phyloP scores from a whole-genome alignment of 805 yeast genomes.

The Metschnikowia rubicola region DNA sequence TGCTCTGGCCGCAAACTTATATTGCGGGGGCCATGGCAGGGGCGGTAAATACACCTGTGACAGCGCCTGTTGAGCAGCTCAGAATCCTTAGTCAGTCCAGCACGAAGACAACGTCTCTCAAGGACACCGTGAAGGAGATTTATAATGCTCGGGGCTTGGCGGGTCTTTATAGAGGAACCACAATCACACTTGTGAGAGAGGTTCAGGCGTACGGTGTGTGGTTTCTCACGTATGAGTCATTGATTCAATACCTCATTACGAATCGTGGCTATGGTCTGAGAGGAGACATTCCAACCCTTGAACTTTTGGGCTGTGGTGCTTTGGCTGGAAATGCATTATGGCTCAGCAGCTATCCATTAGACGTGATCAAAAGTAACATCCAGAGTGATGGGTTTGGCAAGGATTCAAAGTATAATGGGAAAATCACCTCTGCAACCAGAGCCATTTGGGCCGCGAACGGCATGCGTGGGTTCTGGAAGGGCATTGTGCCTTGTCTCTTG shows the following conservation, averaged over 20 bases:
- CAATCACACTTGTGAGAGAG: slow-evolving; percentile 55
- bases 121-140: slow-evolving; percentile 42
- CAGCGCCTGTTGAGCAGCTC: slow-evolving; percentile 65
- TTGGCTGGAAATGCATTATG: slow-evolving; percentile 67
- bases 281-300: slow-evolving; percentile 50
- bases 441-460: slow-evolving; percentile 45
- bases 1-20: slow-evolving; percentile 55
- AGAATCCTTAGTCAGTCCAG: slow-evolving; percentile 60
- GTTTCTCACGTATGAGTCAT: slow-evolving; percentile 62
- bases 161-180: slow-evolving; percentile 55
- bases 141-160: slow-evolving; percentile 39
- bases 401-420: slow-evolving; percentile 42
- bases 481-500: slow-evolving; percentile 54
- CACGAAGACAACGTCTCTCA: slow-evolving; percentile 21
- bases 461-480: slow-evolving; percentile 56
- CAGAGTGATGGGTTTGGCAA: slow-evolving; percentile 53
- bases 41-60: slow-evolving; percentile 57
- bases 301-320: slow-evolving; percentile 57
- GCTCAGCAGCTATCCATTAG: slow-evolving; percentile 54
- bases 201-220: slow-evolving; percentile 74
- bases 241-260: slow-evolving; percentile 41
- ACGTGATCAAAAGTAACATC: slow-evolving; percentile 47
- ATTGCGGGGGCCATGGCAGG: slow-evolving; percentile 66
- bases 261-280: slow-evolving; percentile 37
- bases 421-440: slow-evolving; percentile 30